phyloP scores from a whole-genome alignment of 768 basidiomycete genomes.

The Rhodotorula graminis region DNA sequence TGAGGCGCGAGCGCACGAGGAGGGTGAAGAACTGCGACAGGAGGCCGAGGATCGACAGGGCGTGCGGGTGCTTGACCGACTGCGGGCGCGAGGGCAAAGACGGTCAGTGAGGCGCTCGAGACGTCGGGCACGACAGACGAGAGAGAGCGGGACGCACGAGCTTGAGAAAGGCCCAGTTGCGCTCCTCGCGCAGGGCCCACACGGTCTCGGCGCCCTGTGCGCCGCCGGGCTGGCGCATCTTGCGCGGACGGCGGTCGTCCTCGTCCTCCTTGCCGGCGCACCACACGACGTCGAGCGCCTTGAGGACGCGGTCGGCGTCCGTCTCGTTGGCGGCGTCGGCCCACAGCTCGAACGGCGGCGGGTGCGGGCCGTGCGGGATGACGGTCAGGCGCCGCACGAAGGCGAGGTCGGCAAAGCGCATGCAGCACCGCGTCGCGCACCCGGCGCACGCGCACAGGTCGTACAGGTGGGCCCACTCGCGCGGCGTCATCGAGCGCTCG shows the following conservation, averaged over 20 bases:
- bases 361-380: slow-evolving; percentile 31
- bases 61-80: slow-evolving; percentile 26
- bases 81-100: not conserved
- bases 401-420: slow-evolving; percentile 24
- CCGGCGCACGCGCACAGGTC: slow-evolving; percentile 38
- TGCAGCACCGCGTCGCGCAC: slow-evolving; percentile 30
- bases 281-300: slow-evolving; percentile 35
- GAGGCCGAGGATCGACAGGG: slow-evolving; percentile 14
- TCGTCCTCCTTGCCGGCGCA: slow-evolving; percentile 29
- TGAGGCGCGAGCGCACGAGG: slow-evolving; percentile 13
- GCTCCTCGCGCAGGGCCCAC: slow-evolving; percentile 24
- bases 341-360: slow-evolving; percentile 38
- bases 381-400: slow-evolving; percentile 33
- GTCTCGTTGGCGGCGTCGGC: slow-evolving; percentile 25
- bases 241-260: slow-evolving; percentile 7
- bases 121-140: too few relatives aligned
- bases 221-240: slow-evolving; percentile 16
- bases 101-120: not conserved
- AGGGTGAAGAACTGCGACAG: slow-evolving; percentile 30
- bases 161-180: slow-evolving; percentile 38
- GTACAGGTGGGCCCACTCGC: slow-evolving; percentile 38
- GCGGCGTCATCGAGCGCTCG: slow-evolving; percentile 13
- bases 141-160: slow-evolving; percentile 12
- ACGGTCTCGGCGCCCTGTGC: slow-evolving; percentile 5
- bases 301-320: slow-evolving; percentile 27